Evolutionary conservation across 768 basidiomycete species (phyloP), one percentile per base, ranked within the genome.

Genomic region (Termitomyces sp.): DNA sequence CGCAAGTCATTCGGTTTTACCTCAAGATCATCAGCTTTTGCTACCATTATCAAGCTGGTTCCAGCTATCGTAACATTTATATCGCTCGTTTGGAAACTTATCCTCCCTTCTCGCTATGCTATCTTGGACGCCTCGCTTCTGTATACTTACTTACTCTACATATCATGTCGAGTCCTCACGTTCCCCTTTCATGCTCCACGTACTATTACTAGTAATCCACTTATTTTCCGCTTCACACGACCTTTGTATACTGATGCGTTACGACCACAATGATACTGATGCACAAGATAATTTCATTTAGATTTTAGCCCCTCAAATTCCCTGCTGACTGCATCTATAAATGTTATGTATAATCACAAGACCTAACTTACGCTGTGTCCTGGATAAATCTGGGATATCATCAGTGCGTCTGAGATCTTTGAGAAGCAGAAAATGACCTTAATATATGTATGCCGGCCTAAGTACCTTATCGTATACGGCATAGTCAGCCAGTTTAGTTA

Each of bases 1-100:
- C 59, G 58, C 62, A 66, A 66, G 60, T 59, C 62, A 66, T 28
- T 51, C 64, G 60, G 53, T 67, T 61, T 63, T 50, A 58, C 58
- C 57, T 7, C 46, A 54, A 54, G 53, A 58, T 51, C 53, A 23
- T 54, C 28, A 44, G 43, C 44, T 50, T 38, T 43, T 28, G 37
- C 21, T 53, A 17, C 26, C 45, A 11, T 50, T 50, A 23, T 37
- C 41, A 47, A 44, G n/a, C 23, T 52, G 42, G 40, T 52, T 19
- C 38, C 12, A 46, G 26, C 35, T 31, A 51, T 38, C 21, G 15
- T 48, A 38, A 15, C 45, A 23, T 40, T 54, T 14, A 48, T 45
- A 40, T 50, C 50, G 35, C 54, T 50, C 33, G 31, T 53, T 57
- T 47, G 58, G 53, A 57, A 59, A 40, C 31, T 53, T 53, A 40